These are phyloP conservation scores for Paramecium caudatum DNA, from an alignment of 73 alveolate genomes.

Conservation along the genomic window DNA sequence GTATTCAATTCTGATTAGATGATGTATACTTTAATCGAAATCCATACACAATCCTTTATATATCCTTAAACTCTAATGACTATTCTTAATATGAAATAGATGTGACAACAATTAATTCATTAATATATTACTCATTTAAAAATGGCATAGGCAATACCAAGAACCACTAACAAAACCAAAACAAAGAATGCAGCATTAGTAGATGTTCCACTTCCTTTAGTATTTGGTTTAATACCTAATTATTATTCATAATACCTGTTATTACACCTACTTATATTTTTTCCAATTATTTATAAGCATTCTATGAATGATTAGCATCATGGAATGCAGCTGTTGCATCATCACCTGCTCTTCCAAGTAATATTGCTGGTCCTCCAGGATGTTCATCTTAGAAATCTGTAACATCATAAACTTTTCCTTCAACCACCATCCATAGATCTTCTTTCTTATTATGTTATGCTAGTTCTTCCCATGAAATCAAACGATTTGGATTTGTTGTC, in stretches of 20 bases:
- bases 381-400: conserved; percentile 89
- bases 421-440: conserved; percentile 93
- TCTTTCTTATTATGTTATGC: conserved; percentile 88
- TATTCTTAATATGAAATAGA: too few species aligned
- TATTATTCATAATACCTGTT: not conserved
- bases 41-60: conserved; percentile 12
- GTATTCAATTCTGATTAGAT: conserved; percentile 35
- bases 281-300: conserved; percentile 56
- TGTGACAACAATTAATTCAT: too few species aligned
- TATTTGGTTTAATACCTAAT: too few species aligned
- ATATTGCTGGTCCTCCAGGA: conserved; percentile 93
- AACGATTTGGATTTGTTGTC: conserved; percentile 24
- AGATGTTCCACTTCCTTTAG: conserved; percentile 6
- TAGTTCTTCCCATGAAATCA: conserved; percentile 83
- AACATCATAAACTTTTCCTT: conserved; percentile 92
- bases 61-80: not conserved
- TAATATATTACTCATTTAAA: too few species aligned
- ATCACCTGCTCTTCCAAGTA: conserved; percentile 74
- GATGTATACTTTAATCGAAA: conserved; percentile 7
- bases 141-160: too few species aligned
- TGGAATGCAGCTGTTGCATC: conserved; percentile 73
- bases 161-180: conserved; percentile 3
- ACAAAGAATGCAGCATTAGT: not conserved
- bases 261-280: conserved; percentile 67
- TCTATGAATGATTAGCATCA: conserved; percentile 69